These are phyloP conservation scores for Xylariaceae sp. DNA, from an alignment of 2,329 filamentous ascomycete species.

Conservation along the genomic window DNA sequence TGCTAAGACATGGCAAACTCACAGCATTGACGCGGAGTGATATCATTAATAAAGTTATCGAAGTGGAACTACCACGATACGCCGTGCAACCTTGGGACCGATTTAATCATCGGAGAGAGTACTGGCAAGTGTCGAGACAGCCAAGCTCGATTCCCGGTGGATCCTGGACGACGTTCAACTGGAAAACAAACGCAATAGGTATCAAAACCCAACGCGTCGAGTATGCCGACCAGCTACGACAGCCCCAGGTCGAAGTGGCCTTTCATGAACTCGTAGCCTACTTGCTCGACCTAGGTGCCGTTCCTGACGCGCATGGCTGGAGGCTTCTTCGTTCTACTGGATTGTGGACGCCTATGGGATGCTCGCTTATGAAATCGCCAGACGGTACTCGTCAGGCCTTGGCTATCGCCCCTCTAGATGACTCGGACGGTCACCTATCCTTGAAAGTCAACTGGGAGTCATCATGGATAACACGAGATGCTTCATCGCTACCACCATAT, in stretches of 20 bases:
- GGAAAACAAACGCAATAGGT: conserved; percentile 67
- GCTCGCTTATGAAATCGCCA: conserved; percentile 60
- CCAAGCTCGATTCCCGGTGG: conserved; percentile 64
- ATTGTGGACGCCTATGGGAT: conserved; percentile 66
- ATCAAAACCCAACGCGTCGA: conserved; percentile 67
- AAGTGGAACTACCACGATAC: conserved; percentile 69
- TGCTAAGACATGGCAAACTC: conserved; percentile 61
- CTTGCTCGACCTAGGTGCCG: conserved; percentile 66
- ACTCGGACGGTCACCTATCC: conserved; percentile 66
- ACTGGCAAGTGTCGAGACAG: conserved; percentile 61
- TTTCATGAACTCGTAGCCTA: conserved; percentile 68
- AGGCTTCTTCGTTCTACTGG: conserved; percentile 61
- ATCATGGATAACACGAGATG: conserved; percentile 59
- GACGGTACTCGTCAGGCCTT: conserved; percentile 56
- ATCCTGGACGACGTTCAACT: conserved; percentile 70
- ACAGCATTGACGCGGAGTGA: conserved; percentile 67
- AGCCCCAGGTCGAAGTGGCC: conserved; percentile 57
- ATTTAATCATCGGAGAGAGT: conserved; percentile 57
- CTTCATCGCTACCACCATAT: conserved; percentile 61
- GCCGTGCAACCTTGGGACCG: conserved; percentile 67
- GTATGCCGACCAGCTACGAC: conserved; percentile 62
- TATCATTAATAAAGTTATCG: conserved; percentile 69
- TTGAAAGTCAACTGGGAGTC: conserved; percentile 62
- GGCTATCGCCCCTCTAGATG: conserved; percentile 60
- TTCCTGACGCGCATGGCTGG: conserved; percentile 65